These are phyloP conservation scores for Rubroshorea leprosula DNA, from an alignment of 345 rosid species.

Conservation along the genomic window DNA sequence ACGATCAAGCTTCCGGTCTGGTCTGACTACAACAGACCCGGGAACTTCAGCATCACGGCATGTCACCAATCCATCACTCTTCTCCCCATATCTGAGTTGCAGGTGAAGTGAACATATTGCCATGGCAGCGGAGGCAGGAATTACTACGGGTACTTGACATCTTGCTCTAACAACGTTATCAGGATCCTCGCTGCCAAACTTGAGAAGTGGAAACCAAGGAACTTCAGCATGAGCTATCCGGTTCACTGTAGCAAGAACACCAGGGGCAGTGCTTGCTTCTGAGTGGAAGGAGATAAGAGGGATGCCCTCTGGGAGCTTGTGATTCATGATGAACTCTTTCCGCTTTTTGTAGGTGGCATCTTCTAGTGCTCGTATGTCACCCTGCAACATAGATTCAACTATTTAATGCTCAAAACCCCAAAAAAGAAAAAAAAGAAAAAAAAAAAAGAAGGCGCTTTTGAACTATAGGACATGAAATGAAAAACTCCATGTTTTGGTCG, in stretches of 20 bases:
- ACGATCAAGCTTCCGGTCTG: conserved; percentile 52
- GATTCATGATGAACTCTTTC: conserved; percentile 48
- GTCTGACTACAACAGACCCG: conserved; percentile 50
- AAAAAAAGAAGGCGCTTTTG: too few species aligned
- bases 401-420: conserved; percentile 6
- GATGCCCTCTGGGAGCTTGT: conserved; percentile 45
- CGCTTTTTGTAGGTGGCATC: conserved; percentile 58
- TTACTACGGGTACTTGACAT: conserved; percentile 46
- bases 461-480: too few species aligned
- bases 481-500: too few species aligned
- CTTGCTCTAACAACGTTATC: conserved; percentile 26
- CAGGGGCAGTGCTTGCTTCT: conserved; percentile 45
- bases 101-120: conserved; percentile 55
- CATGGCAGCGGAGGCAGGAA: conserved; percentile 60
- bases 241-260: conserved; percentile 53
- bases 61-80: conserved; percentile 60
- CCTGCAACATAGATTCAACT: conserved; percentile 26
- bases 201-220: conserved; percentile 50
- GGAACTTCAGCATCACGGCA: conserved; percentile 69
- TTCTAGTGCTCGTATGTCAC: conserved; percentile 63
- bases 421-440: too few species aligned
- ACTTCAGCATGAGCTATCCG: conserved; percentile 72
- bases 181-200: conserved; percentile 23
- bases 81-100: conserved; percentile 62
- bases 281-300: conserved; percentile 61